Percentiles rank a stretch among this genome's conserved stretches.
These are phyloP conservation scores for Pichia eremophila DNA, from an alignment of 805 yeast genomes.

Conservation along the genomic window DNA sequence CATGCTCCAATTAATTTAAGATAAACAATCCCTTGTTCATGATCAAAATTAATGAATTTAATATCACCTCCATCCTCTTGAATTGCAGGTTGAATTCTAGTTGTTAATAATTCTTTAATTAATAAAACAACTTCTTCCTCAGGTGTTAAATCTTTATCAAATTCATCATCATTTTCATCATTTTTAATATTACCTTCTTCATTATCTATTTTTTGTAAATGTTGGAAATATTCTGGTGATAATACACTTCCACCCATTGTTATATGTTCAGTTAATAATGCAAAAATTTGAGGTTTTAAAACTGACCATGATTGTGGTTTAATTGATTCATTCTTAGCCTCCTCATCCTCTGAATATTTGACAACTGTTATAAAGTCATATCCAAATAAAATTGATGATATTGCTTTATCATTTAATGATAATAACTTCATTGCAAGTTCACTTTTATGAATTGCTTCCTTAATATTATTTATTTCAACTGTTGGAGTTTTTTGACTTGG, in stretches of 20 bases:
- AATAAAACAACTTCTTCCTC: conserved; percentile 67
- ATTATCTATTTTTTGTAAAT: conserved; percentile 28
- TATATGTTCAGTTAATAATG: conserved; percentile 45
- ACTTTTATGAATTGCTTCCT: conserved; percentile 59
- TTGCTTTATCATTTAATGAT: conserved; percentile 55
- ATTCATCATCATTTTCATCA: conserved; percentile 24
- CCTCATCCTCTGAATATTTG: conserved; percentile 27
- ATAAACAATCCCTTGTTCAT: conserved; percentile 78
- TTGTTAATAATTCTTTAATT: conserved; percentile 86
- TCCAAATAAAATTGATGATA: conserved; percentile 70
- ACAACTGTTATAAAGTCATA: conserved; percentile 77
- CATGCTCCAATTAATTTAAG: conserved; percentile 93
- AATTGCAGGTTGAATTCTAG: conserved; percentile 94
- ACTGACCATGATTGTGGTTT: conserved; percentile 38
- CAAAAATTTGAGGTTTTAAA: conserved; percentile 58
- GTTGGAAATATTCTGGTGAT: conserved; percentile 26
- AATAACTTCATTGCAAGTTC: conserved; percentile 73
- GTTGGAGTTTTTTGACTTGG: conserved; percentile 49
- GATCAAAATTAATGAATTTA: conserved; percentile 78
- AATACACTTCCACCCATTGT: conserved; percentile 51
- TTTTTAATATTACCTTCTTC: conserved; percentile 20
- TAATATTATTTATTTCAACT: conserved; percentile 60
- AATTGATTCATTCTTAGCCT: conserved; percentile 11
- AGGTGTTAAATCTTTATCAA: conserved; percentile 44
- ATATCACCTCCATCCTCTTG: conserved; percentile 99